Base-by-base conservation (phyloP, 176 grass and related monocot species). In the Ananas comosus region DNA sequence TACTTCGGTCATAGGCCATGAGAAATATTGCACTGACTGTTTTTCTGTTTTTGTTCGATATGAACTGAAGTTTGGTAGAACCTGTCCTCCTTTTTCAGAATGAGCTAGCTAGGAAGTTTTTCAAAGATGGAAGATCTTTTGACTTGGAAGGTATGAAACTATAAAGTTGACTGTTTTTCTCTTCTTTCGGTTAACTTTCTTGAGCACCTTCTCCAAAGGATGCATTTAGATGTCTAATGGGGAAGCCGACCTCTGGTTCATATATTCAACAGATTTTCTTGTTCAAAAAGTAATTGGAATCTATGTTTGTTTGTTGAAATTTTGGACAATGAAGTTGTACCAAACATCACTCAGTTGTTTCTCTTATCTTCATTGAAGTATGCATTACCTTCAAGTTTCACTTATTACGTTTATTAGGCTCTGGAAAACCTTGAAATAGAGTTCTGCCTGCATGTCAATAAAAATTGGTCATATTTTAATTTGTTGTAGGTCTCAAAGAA, bases 121-220 rank as follows among this genome's bases (percentile, higher is more conserved):
- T 96, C 81, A 96, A 83, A 76, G 92, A 96, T 74, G 88, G 88
- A 54, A 91, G 88, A 87, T 80, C 78, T 66, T 85, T 96, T 83
- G 86, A 96, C 85, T 79, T 96, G 70, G 79, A 91, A 87, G 92
- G 92, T 91, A 76, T 87, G 17, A 50, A 70, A 49, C 33, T 50
- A 48, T 12, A 50, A 70, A 12, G 33, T 4, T 42, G 33, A 42
- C 33, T 42, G 33, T 42, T 42, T 42, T 42, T 42, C 33, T 5
- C 33, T 42, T 7, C 33, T 42, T 42, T 42, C 33, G 33, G 33
- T 42, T 42, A 42, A 42, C 33, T 42, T 42, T 42, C 33, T 42
- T 4, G 33, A 42, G 4, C 33, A 42, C 33, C 33, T 42, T 42
- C 33, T 42, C 4, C 33, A 42, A 42, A 42, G 33, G 33, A 42